Evolutionary conservation across 352 stramenopile genomes (phyloP).

Genomic region (Aphanomyces astaci): DNA sequence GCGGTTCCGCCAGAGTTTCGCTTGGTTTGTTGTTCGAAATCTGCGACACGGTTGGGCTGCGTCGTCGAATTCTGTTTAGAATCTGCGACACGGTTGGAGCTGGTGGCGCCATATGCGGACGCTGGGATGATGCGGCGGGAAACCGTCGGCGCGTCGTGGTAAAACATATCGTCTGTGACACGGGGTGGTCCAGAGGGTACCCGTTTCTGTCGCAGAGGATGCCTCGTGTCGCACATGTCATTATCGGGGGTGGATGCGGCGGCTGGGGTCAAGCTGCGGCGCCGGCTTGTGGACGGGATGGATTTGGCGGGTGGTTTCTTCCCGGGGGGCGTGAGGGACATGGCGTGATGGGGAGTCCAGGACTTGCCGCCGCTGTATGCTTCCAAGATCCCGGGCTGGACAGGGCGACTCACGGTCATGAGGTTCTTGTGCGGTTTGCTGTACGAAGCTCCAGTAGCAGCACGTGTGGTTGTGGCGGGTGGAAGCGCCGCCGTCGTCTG

Average conservation of each 20-base stretch:
- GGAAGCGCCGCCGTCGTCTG: background rate
- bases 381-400: slow-evolving; percentile 1
- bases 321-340: background rate
- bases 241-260: background rate
- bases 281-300: background rate
- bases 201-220: too few relatives aligned
- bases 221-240: too few relatives aligned
- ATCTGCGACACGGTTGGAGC: too few relatives aligned
- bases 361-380: background rate
- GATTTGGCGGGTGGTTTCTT: background rate
- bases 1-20: background rate
- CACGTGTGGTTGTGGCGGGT: background rate
- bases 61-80: too few relatives aligned
- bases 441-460: background rate
- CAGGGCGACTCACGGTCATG: background rate
- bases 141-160: too few relatives aligned
- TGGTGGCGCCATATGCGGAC: too few relatives aligned
- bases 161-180: too few relatives aligned
- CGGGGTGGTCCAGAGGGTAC: too few relatives aligned
- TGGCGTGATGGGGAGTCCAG: background rate
- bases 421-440: background rate
- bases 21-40: background rate
- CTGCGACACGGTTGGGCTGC: too few relatives aligned
- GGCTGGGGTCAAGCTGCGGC: background rate
- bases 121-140: too few relatives aligned